Evolutionary conservation across 2,329 filamentous ascomycete genomes (phyloP), one percentile per base, ranked within the genome.

Genomic region (Penicillium olsonii): DNA sequence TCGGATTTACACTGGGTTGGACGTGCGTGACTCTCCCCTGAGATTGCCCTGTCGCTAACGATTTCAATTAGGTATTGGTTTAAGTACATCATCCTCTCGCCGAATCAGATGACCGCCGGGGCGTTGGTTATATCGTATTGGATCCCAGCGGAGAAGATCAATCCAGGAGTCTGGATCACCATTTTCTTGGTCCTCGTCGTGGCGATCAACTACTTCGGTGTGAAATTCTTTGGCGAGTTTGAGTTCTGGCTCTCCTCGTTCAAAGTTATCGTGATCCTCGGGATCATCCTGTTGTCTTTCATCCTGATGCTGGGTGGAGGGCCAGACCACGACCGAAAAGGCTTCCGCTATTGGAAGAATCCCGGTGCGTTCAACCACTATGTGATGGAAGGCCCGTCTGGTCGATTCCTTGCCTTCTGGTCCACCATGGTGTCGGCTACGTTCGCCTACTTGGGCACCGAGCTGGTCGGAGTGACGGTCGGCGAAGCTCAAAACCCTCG

Each of bases 271-370:
- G 75, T 90, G 37, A 85, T 87, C 48, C 67, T 90, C 18, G 83
- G 80, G 1, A 75, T 90, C 24, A 78, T 90, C 56, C 56, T 82
- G 54, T 90, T 88, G 71, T 91, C 88, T 6, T 88, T 94, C 60
- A 77, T 94, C 53, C 83, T 85, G 53, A 91, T 92, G 84, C 74
- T 91, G 1, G 89, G 88, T 4, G 89, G 87, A 2, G 91, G 91
- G 58, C 89, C 89, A 0, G 66, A 82, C 1, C 76, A 81, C 44
- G 84, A 90, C 56, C 75, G 79, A 0, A 87, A 87, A 53, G 87
- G 87, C 0, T 90, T 90, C 65, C 78, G 83, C 14, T 79, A 83
- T 62, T 86, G 82, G 72, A 65, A 60, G 3, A 41, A 71, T 19
- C 87, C 86, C 0, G 85, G 53, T 1, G 46, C 51, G 2, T 54